Conservation (phyloP, 495 filamentous ascomycete genomes). For the Neurospora sp. region DNA sequence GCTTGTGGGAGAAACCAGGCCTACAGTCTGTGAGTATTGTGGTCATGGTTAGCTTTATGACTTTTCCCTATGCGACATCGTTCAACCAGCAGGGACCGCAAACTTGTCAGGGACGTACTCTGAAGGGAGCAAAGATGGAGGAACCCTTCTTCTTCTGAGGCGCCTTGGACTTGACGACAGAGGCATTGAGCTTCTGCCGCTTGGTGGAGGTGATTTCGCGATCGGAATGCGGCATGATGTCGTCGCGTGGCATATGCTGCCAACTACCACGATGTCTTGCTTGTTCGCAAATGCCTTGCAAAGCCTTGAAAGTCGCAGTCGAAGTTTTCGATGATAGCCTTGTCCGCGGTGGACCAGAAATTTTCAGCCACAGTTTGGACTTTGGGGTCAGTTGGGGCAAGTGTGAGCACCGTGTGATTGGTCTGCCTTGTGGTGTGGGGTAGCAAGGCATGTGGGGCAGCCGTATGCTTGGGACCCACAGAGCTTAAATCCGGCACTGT, state of each 20-base stretch:
- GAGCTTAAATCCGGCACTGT: background rate
- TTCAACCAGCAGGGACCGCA: background rate
- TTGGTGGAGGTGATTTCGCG: slow-evolving; percentile 49
- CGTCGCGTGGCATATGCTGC: background rate
- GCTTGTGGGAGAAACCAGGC: slow-evolving; percentile 78
- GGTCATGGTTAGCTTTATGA: background rate
- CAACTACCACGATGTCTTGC: background rate
- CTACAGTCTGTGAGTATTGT: slow-evolving; percentile 56
- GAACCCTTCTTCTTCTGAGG: slow-evolving; percentile 38
- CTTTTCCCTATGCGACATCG: background rate
- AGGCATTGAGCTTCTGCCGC: slow-evolving; percentile 48
- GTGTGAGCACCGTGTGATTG: background rate
- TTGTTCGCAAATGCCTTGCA: slow-evolving; percentile 1
- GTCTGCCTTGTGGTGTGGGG: background rate
- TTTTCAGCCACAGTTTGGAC: slow-evolving; percentile 14
- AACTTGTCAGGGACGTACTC: slow-evolving; percentile 48
- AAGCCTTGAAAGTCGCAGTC: background rate
- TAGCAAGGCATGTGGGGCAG: background rate
- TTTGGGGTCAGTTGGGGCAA: slow-evolving; percentile 1
- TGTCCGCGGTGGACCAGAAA: slow-evolving; percentile 7
- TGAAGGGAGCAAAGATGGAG: slow-evolving; percentile 80
- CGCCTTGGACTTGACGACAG: slow-evolving; percentile 23
- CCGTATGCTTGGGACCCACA: background rate
- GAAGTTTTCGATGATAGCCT: slow-evolving; percentile 17
- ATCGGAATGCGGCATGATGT: slow-evolving; percentile 38